A percentile compares a stretch with the other conserved stretches of the same genome.
These are phyloP conservation scores for Oidiodendron maius DNA, from an alignment of 495 filamentous ascomycete species.

Conservation along the genomic window DNA sequence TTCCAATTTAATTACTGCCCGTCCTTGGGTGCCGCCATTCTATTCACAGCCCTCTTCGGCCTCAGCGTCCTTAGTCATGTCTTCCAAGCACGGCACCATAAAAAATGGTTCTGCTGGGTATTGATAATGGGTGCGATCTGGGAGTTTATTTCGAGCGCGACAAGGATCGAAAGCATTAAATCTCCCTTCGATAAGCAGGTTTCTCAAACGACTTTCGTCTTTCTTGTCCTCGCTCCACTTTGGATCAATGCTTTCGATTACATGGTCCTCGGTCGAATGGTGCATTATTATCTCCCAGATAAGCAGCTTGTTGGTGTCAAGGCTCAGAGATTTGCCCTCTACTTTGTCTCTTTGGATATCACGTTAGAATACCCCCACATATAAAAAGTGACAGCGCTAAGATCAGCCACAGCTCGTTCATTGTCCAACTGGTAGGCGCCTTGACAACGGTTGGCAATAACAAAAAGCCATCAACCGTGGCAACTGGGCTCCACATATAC, in stretches of 20 bases:
- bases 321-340: slow-evolving; percentile 38
- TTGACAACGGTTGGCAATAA: slow-evolving; percentile 15
- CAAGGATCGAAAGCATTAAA: slow-evolving; percentile 26
- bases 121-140: slow-evolving; percentile 36
- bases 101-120: slow-evolving; percentile 43
- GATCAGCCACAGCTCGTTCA: slow-evolving; percentile 11
- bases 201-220: slow-evolving; percentile 22
- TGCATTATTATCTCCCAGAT: slow-evolving; percentile 45
- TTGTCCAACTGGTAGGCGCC: slow-evolving; percentile 17
- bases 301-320: slow-evolving; percentile 41
- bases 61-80: slow-evolving; percentile 37
- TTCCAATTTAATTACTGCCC: slow-evolving; percentile 28
- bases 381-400: not conserved
- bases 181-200: slow-evolving; percentile 29
- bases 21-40: slow-evolving; percentile 37
- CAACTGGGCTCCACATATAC: slow-evolving; percentile 38
- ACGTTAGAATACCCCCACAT: slow-evolving; percentile 18
- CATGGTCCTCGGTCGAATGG: slow-evolving; percentile 59
- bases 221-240: slow-evolving; percentile 39
- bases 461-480: slow-evolving; percentile 1
- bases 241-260: slow-evolving; percentile 62
- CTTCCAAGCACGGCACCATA: slow-evolving; percentile 30
- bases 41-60: slow-evolving; percentile 45
- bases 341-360: slow-evolving; percentile 58
- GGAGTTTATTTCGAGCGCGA: slow-evolving; percentile 32